Conservation (phyloP, 2,329 filamentous ascomycete species). For the Cryphonectria radicalis region DNA sequence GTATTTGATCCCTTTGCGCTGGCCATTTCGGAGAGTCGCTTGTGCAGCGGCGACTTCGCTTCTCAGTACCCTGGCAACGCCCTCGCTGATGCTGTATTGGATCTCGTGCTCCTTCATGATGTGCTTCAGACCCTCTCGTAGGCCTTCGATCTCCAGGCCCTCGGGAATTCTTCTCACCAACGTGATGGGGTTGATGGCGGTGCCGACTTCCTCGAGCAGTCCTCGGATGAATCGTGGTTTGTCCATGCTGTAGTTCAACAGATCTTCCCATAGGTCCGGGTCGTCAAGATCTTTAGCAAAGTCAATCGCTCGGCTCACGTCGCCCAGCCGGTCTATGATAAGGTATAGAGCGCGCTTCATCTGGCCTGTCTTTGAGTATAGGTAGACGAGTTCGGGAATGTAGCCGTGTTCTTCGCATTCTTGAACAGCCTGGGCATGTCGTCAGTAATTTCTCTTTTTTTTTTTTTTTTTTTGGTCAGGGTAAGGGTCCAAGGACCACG, state of each 20-base stretch:
- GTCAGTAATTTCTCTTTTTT: conserved; percentile 30
- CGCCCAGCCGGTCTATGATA: conserved; percentile 89
- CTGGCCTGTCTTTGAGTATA: conserved; percentile 93
- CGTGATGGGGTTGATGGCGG: conserved; percentile 88
- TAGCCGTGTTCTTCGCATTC: conserved; percentile 83
- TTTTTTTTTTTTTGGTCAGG: too few relatives aligned
- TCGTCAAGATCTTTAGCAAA: conserved; percentile 95
- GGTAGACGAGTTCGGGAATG: conserved; percentile 90
- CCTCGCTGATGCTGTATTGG: conserved; percentile 88
- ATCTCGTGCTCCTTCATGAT: conserved; percentile 97
- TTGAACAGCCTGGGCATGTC: conserved; percentile 58
- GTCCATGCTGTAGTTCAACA: conserved; percentile 96
- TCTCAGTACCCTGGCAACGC: conserved; percentile 82
- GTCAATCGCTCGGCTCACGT: conserved; percentile 89
- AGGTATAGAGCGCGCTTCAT: conserved; percentile 89
- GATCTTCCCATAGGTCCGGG: conserved; percentile 90
- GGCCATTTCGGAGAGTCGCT: conserved; percentile 76
- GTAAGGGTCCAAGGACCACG: neutral
- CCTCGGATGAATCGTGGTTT: conserved; percentile 94
- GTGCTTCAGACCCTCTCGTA: conserved; percentile 84
- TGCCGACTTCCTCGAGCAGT: conserved; percentile 90
- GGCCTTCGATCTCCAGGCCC: conserved; percentile 87
- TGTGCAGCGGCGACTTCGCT: conserved; percentile 88
- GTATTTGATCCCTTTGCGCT: conserved; percentile 87
- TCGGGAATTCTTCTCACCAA: conserved; percentile 90